A percentile compares a stretch with the other conserved stretches of the same genome.
phyloP scores from a whole-genome alignment of 139 green algal genomes.

The Microglena sp. region DNA sequence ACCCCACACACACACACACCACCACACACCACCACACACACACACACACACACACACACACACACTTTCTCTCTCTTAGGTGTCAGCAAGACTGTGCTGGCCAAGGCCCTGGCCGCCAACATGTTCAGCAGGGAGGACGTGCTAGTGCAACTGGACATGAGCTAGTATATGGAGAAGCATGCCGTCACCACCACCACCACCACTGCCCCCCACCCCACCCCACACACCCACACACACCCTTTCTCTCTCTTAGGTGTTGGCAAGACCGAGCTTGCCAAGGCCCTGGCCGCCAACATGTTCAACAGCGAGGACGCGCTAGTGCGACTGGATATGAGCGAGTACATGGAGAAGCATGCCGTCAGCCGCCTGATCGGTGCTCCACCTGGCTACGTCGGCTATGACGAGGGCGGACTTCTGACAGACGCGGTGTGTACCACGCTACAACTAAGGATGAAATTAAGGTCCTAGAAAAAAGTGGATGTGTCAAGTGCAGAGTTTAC shows the following conservation, averaged over 20 bases:
- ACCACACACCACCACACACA: no score
- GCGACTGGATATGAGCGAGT: constrained; percentile 55
- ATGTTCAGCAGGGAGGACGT: constrained; percentile 82
- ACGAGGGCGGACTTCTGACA: constrained; percentile 83
- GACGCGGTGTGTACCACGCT: no score
- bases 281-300: constrained; percentile 80
- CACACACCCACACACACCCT: neutral
- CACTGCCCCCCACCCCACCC: neutral
- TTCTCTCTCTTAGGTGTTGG: no score
- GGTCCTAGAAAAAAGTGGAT: no score
- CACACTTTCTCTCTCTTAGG: no score
- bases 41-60: no score
- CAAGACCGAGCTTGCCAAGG: constrained; percentile 94
- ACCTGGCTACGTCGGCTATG: constrained; percentile 69
- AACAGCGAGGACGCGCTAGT: constrained; percentile 69
- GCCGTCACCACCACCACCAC: constrained; percentile 18
- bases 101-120: constrained; percentile 78
- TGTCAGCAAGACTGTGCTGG: constrained; percentile 96
- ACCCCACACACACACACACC: no score
- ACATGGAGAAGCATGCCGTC: constrained; percentile 93
- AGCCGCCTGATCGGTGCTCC: constrained; percentile 77
- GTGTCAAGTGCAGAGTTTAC: no score
- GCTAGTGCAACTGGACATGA: constrained; percentile 39
- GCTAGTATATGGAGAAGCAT: constrained; percentile 93
- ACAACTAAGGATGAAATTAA: no score